Percentiles rank a stretch among this genome's conserved stretches.
These are phyloP conservation scores for Platanthera guangdongensis DNA, from an alignment of 106 monocot species.

Conservation along the genomic window DNA sequence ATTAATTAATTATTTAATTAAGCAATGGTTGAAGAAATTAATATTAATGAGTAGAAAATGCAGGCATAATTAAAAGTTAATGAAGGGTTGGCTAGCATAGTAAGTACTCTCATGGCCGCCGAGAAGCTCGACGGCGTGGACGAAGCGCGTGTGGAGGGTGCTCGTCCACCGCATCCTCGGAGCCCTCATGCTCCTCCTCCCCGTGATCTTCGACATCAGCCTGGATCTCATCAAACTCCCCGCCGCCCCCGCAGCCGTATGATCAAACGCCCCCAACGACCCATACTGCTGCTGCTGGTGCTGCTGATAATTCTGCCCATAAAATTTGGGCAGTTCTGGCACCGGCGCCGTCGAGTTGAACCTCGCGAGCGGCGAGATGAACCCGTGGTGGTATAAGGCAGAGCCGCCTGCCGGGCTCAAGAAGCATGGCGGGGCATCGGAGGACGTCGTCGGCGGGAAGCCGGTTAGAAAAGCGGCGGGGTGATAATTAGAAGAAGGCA, in stretches of 20 bases:
- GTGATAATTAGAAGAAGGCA: not conserved
- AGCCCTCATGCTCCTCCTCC: conserved; percentile 29
- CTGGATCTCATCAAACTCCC: conserved; percentile 2
- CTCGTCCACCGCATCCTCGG: conserved; percentile 40
- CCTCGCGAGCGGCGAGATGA: not conserved
- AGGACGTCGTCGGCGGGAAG: not conserved
- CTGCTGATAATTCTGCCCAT: not conserved
- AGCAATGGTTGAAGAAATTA: not conserved
- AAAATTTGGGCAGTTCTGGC: not conserved
- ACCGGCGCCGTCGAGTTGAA: no score
- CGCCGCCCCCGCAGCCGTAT: not conserved
- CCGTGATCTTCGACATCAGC: conserved; percentile 8
- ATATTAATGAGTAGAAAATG: not conserved
- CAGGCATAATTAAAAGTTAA: not conserved
- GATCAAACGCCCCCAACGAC: not conserved
- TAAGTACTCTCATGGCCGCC: conserved; percentile 31
- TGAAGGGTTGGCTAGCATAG: not conserved
- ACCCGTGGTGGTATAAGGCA: not conserved
- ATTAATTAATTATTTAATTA: not conserved
- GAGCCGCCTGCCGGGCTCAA: not conserved
- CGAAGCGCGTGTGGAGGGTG: conserved; percentile 32
- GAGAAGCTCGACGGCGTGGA: conserved; percentile 30
- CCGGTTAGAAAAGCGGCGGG: not conserved
- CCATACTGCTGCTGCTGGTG: not conserved
- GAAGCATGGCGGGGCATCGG: not conserved